Conservation (phyloP, 2,329 filamentous ascomycete species). For the Pyricularia grisea region DNA sequence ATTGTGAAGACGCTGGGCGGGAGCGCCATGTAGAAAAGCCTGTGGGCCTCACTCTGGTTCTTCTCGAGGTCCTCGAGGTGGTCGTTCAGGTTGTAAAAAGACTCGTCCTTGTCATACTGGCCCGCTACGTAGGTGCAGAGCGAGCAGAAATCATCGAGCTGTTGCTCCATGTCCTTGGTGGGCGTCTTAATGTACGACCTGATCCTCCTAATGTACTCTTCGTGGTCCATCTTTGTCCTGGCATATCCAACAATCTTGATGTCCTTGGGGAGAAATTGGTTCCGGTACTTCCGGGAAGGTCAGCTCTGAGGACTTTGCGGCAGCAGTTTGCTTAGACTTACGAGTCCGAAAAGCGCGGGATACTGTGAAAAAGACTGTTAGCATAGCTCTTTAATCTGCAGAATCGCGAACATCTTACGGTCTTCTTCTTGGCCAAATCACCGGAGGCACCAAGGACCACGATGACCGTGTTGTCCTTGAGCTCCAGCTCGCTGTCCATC, state of each 20-base stretch:
- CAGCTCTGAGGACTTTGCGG: background rate
- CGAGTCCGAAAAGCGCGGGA: constrained; percentile 92
- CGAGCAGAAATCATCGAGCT: constrained; percentile 80
- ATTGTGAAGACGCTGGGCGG: constrained; percentile 97
- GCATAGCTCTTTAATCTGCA: constrained; percentile 9
- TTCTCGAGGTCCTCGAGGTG: constrained; percentile 82
- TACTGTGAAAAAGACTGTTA: constrained; percentile 49
- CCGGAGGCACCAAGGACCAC: constrained; percentile 95
- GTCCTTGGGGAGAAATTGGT: constrained; percentile 96
- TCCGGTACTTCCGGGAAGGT: constrained; percentile 62
- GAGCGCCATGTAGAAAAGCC: constrained; percentile 98
- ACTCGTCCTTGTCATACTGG: constrained; percentile 95
- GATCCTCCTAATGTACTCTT: constrained; percentile 88
- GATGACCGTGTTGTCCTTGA: constrained; percentile 97
- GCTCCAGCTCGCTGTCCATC: constrained; percentile 67
- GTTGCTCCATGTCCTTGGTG: constrained; percentile 93
- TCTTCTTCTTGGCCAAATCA: constrained; percentile 99
- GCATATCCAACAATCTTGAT: constrained; percentile 98
- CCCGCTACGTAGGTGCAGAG: constrained; percentile 93
- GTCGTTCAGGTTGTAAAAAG: constrained; percentile 75
- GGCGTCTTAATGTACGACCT: constrained; percentile 98
- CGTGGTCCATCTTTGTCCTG: constrained; percentile 97
- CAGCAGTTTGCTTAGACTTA: constrained; percentile 42
- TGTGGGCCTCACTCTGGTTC: constrained; percentile 72
- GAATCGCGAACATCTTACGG: constrained; percentile 42